Evolutionary conservation across 1,284 basidiomycete species (phyloP).

Genomic region (Termitomyces sp.): DNA sequence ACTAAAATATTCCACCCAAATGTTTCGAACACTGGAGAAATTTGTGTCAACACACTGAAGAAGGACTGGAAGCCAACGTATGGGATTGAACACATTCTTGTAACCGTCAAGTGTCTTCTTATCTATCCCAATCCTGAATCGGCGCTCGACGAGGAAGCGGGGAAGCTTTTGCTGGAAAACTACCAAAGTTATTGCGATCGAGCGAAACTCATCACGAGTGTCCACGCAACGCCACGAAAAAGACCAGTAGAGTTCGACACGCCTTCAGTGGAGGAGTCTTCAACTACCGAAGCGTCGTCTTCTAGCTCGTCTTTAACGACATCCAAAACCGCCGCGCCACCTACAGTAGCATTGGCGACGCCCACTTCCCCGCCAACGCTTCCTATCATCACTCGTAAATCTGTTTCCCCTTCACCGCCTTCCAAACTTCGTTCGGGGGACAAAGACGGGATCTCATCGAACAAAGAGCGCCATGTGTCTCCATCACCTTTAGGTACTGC

Average conservation of each 20-base stretch:
- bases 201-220: conserved; percentile 77
- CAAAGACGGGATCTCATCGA: conserved; percentile 32
- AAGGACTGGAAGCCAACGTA: conserved; percentile 95
- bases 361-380: conserved; percentile 19
- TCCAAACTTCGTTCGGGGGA: conserved; percentile 27
- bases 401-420: conserved; percentile 22
- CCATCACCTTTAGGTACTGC: conserved; percentile 63
- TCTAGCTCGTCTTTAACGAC: conserved; percentile 23
- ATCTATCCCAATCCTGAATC: conserved; percentile 97
- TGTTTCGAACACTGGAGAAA: conserved; percentile 85
- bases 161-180: conserved; percentile 84
- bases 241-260: conserved; percentile 67
- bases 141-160: conserved; percentile 91
- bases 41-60: conserved; percentile 96
- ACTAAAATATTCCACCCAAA: conserved; percentile 98
- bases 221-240: conserved; percentile 73
- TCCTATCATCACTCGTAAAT: conserved; percentile 14
- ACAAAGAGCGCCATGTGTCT: conserved; percentile 55
- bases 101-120: conserved; percentile 90
- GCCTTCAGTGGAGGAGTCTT: conserved; percentile 28
- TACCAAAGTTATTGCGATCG: conserved; percentile 82
- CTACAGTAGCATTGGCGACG: conserved; percentile 9
- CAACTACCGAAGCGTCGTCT: conserved; percentile 16
- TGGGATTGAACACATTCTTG: conserved; percentile 85
- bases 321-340: conserved; percentile 1